Evolutionary conservation across 768 basidiomycete species (phyloP).

Genomic region (Suillus subalutaceus): DNA sequence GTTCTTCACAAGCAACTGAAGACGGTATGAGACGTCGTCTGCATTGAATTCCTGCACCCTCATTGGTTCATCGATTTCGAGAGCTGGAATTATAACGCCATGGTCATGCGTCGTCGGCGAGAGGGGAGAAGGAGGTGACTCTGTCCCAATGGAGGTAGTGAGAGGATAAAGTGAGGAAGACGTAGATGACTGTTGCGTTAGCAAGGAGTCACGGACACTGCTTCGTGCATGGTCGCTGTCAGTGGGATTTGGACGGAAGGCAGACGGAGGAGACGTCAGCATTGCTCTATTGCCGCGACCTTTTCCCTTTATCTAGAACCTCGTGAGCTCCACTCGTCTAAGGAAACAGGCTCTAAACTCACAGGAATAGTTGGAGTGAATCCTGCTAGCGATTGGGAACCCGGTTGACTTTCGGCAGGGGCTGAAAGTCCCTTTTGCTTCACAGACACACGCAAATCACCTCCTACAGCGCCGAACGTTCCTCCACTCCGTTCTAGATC

Average conservation of each 20-base stretch:
- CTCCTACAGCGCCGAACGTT: constrained; percentile 27
- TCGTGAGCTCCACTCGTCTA: constrained; percentile 12
- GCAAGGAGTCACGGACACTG: constrained; percentile 55
- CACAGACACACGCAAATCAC: constrained; percentile 10
- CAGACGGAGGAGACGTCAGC: constrained; percentile 37
- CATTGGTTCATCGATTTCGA: constrained; percentile 48
- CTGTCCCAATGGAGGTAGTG: constrained; percentile 67
- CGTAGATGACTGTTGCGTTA: constrained; percentile 66
- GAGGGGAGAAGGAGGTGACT: constrained; percentile 62
- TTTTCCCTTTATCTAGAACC: constrained; percentile 36
- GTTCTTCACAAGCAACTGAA: constrained; percentile 83
- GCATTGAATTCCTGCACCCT: constrained; percentile 56
- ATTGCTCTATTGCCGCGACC: constrained; percentile 37
- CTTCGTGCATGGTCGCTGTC: constrained; percentile 48
- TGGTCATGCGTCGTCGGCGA: constrained; percentile 50
- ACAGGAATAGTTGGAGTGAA: constrained; percentile 6
- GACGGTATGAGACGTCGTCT: constrained; percentile 85
- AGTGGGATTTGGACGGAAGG: constrained; percentile 30
- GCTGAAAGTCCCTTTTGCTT: constrained; percentile 15
- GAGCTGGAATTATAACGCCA: constrained; percentile 48
- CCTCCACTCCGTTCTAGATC: constrained; percentile 28
- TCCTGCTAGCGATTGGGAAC: not conserved
- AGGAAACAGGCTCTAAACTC: not conserved
- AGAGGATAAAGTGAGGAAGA: constrained; percentile 80
- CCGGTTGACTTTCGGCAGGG: constrained; percentile 16